Evolutionary conservation across 2,329 filamentous ascomycete species (phyloP).

Genomic region (Grosmannia serpens): DNA sequence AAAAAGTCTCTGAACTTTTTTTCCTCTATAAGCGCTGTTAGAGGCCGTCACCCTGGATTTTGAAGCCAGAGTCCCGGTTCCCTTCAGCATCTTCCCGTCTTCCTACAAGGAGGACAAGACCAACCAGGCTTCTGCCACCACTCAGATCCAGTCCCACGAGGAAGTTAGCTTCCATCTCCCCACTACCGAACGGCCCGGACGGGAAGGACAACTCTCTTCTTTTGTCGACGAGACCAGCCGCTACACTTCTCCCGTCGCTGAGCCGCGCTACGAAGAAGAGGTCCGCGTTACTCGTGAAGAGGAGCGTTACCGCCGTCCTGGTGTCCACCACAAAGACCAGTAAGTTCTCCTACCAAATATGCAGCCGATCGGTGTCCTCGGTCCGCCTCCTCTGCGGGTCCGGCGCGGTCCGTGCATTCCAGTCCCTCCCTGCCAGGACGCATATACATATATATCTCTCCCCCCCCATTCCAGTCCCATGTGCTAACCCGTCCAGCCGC

Average conservation of each 20-base stretch:
- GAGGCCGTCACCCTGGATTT: constrained; percentile 98
- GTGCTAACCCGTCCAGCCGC: constrained; percentile 17
- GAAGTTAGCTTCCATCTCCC: constrained; percentile 71
- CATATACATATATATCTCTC: neutral
- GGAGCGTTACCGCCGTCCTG: constrained; percentile 64
- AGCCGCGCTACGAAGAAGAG: constrained; percentile 57
- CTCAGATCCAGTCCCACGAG: constrained; percentile 58
- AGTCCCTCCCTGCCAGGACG: neutral
- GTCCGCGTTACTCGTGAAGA: constrained; percentile 69
- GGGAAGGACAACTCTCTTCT: constrained; percentile 90
- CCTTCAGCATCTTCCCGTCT: constrained; percentile 98
- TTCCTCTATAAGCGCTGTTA: constrained; percentile 43
- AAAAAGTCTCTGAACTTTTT: constrained; percentile 36
- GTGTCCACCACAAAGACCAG: constrained; percentile 47
- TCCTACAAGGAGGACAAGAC: constrained; percentile 22
- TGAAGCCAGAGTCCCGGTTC: constrained; percentile 98
- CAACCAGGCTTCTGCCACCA: constrained; percentile 28
- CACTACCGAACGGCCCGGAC: constrained; percentile 78
- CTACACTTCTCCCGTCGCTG: constrained; percentile 37
- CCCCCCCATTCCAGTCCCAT: constrained; percentile 3
- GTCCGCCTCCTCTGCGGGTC: neutral
- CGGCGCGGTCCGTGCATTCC: constrained; percentile 5
- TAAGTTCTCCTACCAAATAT: constrained; percentile 25
- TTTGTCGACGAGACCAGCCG: constrained; percentile 21
- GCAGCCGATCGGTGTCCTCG: no score